A percentile compares a stretch with the other conserved stretches of the same genome.
Conservation (phyloP, 495 filamentous ascomycete genomes). For the Penicillium egyptiacum region DNA sequence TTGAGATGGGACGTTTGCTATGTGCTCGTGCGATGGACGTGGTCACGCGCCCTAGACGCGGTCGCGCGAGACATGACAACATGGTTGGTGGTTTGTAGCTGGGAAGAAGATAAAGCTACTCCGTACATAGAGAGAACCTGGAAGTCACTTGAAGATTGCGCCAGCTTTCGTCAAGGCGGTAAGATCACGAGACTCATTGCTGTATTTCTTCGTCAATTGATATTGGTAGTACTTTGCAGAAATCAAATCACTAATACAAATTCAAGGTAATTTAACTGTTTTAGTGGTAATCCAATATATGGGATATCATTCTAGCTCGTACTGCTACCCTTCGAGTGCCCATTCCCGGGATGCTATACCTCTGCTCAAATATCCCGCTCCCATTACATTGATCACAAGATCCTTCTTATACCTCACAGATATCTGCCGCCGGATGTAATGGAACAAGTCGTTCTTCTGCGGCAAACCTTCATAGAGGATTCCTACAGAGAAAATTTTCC, state of each 20-base stretch:
- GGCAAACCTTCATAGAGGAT: neutral
- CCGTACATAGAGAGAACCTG: no score
- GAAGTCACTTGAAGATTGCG: neutral
- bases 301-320: no score
- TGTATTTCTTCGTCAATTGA: neutral
- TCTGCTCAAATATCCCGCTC: neutral
- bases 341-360: no score
- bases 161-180: neutral
- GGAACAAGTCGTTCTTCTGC: neutral
- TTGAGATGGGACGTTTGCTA: constrained; percentile 10
- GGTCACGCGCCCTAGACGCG: constrained; percentile 20
- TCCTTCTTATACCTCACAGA: neutral
- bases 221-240: no score
- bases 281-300: no score
- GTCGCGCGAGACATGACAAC: constrained; percentile 11
- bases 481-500: neutral
- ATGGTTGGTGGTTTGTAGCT: neutral
- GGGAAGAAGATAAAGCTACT: neutral
- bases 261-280: no score
- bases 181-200: neutral
- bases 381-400: neutral
- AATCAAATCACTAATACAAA: no score
- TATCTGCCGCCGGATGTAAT: neutral
- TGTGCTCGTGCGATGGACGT: constrained; percentile 9
- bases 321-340: no score